Percentiles rank a stretch among this genome's conserved stretches.
Evolutionary conservation across 371 early-diverging fungal species (phyloP).

Genomic region (Mucor indicus): DNA sequence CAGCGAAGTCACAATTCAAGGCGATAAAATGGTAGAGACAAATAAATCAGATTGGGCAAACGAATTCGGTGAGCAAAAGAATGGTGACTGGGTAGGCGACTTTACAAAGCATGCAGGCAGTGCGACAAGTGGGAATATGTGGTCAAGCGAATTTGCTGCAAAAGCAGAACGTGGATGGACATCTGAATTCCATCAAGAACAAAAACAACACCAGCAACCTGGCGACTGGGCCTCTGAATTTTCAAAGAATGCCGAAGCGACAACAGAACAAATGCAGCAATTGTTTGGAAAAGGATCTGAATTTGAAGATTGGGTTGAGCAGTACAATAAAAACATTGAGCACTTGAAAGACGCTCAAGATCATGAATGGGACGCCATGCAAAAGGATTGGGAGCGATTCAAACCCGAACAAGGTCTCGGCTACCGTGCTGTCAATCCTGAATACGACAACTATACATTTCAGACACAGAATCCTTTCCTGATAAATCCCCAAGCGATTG

Average conservation of each 20-base stretch:
- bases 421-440: conserved; percentile 63
- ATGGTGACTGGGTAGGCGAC: conserved; percentile 57
- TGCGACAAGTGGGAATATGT: conserved; percentile 17
- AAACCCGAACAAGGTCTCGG: conserved; percentile 37
- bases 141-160: conserved; percentile 27
- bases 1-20: conserved; percentile 80
- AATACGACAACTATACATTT: conserved; percentile 77
- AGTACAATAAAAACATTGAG: conserved; percentile 69
- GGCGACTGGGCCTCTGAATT: conserved; percentile 61
- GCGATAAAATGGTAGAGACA: conserved; percentile 74
- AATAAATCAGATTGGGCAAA: conserved; percentile 31
- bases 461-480: conserved; percentile 78
- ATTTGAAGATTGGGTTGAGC: conserved; percentile 62
- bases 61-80: conserved; percentile 33
- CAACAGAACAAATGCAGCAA: conserved; percentile 43
- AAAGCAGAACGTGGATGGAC: conserved; percentile 35
- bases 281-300: conserved; percentile 52
- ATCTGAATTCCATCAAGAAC: conserved; percentile 47
- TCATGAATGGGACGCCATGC: conserved; percentile 74
- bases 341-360: conserved; percentile 67
- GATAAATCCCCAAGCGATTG: conserved; percentile 36
- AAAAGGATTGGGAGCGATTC: conserved; percentile 67
- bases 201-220: conserved; percentile 19
- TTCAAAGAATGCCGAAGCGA: conserved; percentile 6
- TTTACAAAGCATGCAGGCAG: conserved; percentile 25